Conservation (phyloP, 1,284 basidiomycete genomes). For the Trichosporon sp. region DNA sequence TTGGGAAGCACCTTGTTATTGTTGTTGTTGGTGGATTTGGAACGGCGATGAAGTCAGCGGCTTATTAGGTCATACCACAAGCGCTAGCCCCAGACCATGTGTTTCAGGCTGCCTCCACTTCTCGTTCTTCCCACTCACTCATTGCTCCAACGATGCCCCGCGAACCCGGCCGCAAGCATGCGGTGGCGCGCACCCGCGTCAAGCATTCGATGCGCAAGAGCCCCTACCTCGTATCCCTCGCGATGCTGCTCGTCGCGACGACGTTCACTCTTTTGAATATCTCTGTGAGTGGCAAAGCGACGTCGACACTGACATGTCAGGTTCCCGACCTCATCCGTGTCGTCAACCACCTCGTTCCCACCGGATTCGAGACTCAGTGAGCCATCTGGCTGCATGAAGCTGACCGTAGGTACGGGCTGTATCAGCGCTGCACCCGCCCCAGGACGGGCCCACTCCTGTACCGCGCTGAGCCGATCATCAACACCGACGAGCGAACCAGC, state of each 20-base stretch:
- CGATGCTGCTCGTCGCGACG: slow-evolving; percentile 43
- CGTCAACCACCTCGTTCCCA: slow-evolving; percentile 36
- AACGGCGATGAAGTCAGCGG: background rate
- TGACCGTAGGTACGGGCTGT: slow-evolving; percentile 45
- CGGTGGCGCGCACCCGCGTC: slow-evolving; percentile 7
- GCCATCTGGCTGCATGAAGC: slow-evolving; percentile 4
- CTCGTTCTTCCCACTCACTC: slow-evolving; percentile 8
- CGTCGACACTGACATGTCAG: slow-evolving; percentile 18
- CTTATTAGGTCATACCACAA: background rate
- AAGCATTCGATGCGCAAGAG: slow-evolving; percentile 44
- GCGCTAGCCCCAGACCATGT: background rate
- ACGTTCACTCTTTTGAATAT: slow-evolving; percentile 45
- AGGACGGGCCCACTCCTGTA: slow-evolving; percentile 27
- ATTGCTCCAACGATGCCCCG: slow-evolving; percentile 7
- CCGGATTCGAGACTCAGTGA: slow-evolving; percentile 46
- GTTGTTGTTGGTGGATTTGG: background rate
- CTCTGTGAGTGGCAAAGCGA: slow-evolving; percentile 29
- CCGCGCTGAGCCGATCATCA: slow-evolving; percentile 32
- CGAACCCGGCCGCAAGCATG: background rate
- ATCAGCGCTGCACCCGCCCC: slow-evolving; percentile 43
- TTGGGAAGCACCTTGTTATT: background rate
- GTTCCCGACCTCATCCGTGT: slow-evolving; percentile 44
- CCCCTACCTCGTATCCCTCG: slow-evolving; percentile 43
- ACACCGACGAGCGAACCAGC: background rate
- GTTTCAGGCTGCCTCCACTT: slow-evolving; percentile 7